Evolutionary conservation across 495 filamentous ascomycete species (phyloP), one percentile per base, ranked within the genome.

Genomic region (Usnea hakonensis): DNA sequence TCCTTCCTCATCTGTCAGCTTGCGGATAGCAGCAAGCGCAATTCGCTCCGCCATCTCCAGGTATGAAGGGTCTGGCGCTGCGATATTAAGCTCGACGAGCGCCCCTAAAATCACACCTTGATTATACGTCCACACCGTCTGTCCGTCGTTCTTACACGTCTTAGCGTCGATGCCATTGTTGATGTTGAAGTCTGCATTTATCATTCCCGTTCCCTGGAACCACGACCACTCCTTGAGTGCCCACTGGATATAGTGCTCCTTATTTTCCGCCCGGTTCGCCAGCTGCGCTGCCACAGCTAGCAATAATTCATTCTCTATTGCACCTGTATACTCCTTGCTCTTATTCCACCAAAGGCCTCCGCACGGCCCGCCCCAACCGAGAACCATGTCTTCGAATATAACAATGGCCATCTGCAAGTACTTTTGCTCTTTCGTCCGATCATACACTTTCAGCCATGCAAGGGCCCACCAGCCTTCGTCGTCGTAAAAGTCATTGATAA

Each of bases 221-320:
- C 88, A 92, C 23, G 76, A 66, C 85, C 87, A 90, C 64, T 84
- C 72, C 13, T 72, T 69, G 50, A 72, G 58, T 11, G 87, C 88
- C 64, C 80, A 82, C 58, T 76, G 61, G 10, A 83, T 67, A 69
- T 86, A 89, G 33, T 79, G 73, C 9, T 71, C 63, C 65, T 80
- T 83, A 3, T 72, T 17, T 1, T 30, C 8, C 19, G 17, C 76
- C 10, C 88, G 82, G 69, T 88, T 89, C 28, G 86, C 86, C 17
- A 92, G 81, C 64, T 85, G 81, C 10, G 89, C 86, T 5, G 85
- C 87, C 2, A 88, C 78, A 30, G 74, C 78, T 30, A 92, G 76
- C 69, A 84, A 90, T 10, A 90, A 80, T 70, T 90, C 88, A 71
- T 90, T 91, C 56, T 84, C 82, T 65, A 91, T 89, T 19, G 88